Conservation (phyloP, 2,329 filamentous ascomycete species). For the Hirsutella minnesotensis region DNA sequence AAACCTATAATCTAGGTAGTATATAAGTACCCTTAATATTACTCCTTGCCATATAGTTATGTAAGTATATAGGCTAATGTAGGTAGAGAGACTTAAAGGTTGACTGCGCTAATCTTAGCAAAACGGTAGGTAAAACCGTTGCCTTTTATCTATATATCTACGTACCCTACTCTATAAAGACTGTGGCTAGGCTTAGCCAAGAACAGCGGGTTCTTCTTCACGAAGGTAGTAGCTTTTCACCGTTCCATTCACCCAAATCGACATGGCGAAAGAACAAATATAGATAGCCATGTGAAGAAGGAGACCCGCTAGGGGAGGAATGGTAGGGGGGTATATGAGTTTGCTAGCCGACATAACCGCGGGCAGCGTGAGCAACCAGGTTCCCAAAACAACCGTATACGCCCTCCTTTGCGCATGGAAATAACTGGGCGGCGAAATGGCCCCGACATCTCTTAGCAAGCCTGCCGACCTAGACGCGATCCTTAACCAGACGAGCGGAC, state of each 20-base stretch:
- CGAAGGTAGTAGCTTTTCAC: background rate
- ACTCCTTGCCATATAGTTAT: too few relatives aligned
- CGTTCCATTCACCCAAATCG: background rate
- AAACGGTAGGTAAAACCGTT: too few relatives aligned
- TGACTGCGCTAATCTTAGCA: too few relatives aligned
- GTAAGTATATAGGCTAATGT: too few relatives aligned
- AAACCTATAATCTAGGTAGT: too few relatives aligned
- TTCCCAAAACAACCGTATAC: background rate
- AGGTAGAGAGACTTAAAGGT: too few relatives aligned
- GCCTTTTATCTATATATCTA: too few relatives aligned
- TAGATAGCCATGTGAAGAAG: background rate
- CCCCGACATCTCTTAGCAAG: slow-evolving; percentile 2
- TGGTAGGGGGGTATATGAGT: background rate
- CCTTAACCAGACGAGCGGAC: slow-evolving; percentile 2
- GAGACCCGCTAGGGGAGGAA: background rate
- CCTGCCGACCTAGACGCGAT: background rate
- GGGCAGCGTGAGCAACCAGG: background rate
- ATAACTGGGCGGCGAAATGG: slow-evolving; percentile 1
- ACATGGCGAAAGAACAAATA: background rate
- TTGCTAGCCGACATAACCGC: background rate
- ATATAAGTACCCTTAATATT: too few relatives aligned
- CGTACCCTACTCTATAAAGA: too few relatives aligned
- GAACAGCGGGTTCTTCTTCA: background rate
- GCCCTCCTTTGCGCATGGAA: slow-evolving; percentile 1
- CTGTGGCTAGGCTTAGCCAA: background rate